These are phyloP conservation scores for Lycium ferocissimum DNA, from an alignment of 257 asterid genomes.

Conservation along the genomic window DNA sequence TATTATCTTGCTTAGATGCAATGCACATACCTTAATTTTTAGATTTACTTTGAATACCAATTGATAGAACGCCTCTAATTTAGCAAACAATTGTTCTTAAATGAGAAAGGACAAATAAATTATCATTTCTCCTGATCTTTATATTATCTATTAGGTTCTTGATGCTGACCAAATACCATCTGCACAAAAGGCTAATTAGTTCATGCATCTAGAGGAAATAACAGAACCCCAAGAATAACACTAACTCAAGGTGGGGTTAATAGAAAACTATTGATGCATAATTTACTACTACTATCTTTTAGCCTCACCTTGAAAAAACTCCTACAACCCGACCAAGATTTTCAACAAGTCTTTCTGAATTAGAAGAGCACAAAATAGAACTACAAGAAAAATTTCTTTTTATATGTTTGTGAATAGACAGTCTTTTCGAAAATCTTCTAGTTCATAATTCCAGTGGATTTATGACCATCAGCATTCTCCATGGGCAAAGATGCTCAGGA, in stretches of 20 bases:
- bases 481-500: no score
- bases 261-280: background rate
- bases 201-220: constrained; percentile 5
- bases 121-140: constrained; percentile 10
- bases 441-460: no score
- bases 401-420: no score
- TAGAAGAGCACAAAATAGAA: background rate
- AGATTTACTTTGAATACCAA: background rate
- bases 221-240: background rate
- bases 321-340: background rate
- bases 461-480: no score
- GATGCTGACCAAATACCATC: background rate
- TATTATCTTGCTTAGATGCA: constrained; percentile 26
- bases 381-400: background rate
- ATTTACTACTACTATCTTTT: background rate
- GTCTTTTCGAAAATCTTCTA: no score
- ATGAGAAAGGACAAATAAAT: background rate
- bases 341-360: background rate
- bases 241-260: background rate
- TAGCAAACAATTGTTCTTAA: constrained; percentile 11
- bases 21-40: constrained; percentile 22
- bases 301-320: background rate
- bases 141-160: background rate
- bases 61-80: constrained; percentile 30
- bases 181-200: background rate